A percentile compares a stretch with the other conserved stretches of the same genome.
Evolutionary conservation across 352 stramenopile species (phyloP).

Genomic region (Globisporangium spinosum): DNA sequence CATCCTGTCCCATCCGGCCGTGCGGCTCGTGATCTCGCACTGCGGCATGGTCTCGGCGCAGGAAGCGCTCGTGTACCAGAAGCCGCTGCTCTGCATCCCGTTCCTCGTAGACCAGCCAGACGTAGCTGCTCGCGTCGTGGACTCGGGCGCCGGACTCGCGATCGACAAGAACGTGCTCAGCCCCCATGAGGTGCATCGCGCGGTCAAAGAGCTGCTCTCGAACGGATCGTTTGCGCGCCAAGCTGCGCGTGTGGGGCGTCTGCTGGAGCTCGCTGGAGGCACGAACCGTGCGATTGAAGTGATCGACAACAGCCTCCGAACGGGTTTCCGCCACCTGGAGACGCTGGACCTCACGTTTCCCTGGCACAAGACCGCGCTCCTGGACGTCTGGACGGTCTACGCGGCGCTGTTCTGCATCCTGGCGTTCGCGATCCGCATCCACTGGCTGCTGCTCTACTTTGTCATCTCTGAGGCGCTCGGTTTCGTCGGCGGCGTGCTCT

Average conservation of each 20-base stretch:
- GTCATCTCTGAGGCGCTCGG: slow-evolving; percentile 41
- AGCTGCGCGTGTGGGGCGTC: slow-evolving; percentile 43
- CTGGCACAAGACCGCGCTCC: slow-evolving; percentile 76
- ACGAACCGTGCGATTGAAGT: slow-evolving; percentile 59
- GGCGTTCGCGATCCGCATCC: slow-evolving; percentile 51
- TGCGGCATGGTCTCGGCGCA: slow-evolving; percentile 85
- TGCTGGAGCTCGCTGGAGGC: slow-evolving; percentile 62
- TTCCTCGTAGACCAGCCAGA: slow-evolving; percentile 86
- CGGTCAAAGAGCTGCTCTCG: slow-evolving; percentile 40
- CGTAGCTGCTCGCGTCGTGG: slow-evolving; percentile 71
- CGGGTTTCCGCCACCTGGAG: slow-evolving; percentile 58
- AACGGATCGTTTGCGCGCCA: slow-evolving; percentile 45
- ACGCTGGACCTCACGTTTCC: slow-evolving; percentile 62
- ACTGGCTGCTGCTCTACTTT: slow-evolving; percentile 71
- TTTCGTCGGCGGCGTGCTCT: slow-evolving; percentile 37
- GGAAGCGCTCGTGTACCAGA: slow-evolving; percentile 72
- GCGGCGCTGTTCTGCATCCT: slow-evolving; percentile 64
- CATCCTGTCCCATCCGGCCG: slow-evolving; percentile 51
- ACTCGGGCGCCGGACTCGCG: slow-evolving; percentile 61
- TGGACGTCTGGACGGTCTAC: slow-evolving; percentile 82
- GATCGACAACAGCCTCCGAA: slow-evolving; percentile 57
- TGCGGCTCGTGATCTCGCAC: slow-evolving; percentile 80
- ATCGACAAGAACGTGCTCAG: slow-evolving; percentile 77
- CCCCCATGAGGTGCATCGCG: slow-evolving; percentile 45
- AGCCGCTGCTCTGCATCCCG: slow-evolving; percentile 85